Base-by-base conservation (phyloP, 768 basidiomycete species). In the Leccinum obscurum region DNA sequence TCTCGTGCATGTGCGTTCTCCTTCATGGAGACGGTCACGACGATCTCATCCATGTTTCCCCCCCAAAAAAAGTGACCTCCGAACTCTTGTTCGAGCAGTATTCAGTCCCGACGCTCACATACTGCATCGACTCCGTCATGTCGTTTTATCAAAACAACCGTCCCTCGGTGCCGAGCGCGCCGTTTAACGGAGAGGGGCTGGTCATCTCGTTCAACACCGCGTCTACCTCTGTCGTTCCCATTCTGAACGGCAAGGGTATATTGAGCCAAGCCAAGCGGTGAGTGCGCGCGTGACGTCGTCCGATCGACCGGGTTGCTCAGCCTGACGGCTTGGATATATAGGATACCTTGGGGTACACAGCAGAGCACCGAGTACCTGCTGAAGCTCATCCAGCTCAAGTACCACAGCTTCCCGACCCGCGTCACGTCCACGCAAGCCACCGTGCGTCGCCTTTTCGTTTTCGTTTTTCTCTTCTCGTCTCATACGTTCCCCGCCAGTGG, bases 41-140 rank as follows among this genome's bases (percentile, higher is more conserved):
- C 26, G 34, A 34, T n/a, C 6, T 34, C 7, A 30, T 49, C 41
- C 6, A 58, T 48, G 53, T n/a, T 37, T 49, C 13, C 30, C 46
- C 39, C 32, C 49, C 49, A 7, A 68, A 15, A 37, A 37, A 39
- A 95, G 93, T 97, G 57, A 96, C 95, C 9, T 95, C 95, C 0
- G 97, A 99, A 69, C 86, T 99, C 32, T 85, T 99, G 76, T 99
- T 99, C 70, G 97, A 99, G 76, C 82, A 87, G 50, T 99, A 98
- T 71, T 81, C 82, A 5, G 93, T 89, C 4, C 95, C 96, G 1
- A 86, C 89, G 6, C 80, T 98, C 52, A 80, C 91, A 4, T 98
- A 92, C 76, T 92, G 91, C 56, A 79, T 97, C 59, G 97, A 99
- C 69, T 87, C 90, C 11, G 76, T 94, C 61, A 93, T 97, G 85